Percentiles rank a stretch among this genome's conserved stretches.
These are phyloP conservation scores for Trichoderma endophyticum DNA, from an alignment of 2,329 filamentous ascomycete genomes.

Conservation along the genomic window DNA sequence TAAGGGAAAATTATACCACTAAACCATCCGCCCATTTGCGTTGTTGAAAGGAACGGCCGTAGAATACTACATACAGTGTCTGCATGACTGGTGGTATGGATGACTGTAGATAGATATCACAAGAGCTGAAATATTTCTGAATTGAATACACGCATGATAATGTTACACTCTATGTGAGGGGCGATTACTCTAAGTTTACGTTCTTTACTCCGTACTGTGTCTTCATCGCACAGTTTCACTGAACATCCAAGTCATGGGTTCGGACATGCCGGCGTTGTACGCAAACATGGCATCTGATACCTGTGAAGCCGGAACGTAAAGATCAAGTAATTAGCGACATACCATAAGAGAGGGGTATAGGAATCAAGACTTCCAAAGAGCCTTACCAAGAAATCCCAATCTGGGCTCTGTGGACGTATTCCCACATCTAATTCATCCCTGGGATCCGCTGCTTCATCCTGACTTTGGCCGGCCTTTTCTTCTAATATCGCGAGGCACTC, in stretches of 20 bases:
- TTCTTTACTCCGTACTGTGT: not conserved
- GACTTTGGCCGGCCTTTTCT: conserved; percentile 24
- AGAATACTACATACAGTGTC: not conserved
- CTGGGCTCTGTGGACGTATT: conserved; percentile 16
- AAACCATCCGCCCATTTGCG: conserved; percentile 19
- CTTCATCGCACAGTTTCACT: not conserved
- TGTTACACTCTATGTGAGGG: not conserved
- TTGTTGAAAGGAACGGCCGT: not conserved
- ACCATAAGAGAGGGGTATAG: rapidly evolving
- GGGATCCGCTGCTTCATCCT: conserved; percentile 1
- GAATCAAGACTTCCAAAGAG: no score
- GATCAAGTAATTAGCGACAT: not conserved
- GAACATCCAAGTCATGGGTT: conserved; percentile 19
- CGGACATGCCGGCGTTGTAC: not conserved
- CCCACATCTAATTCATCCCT: not conserved
- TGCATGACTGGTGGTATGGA: no score
- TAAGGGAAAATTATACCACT: conserved; percentile 20
- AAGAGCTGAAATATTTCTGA: not conserved
- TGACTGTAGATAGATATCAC: not conserved
- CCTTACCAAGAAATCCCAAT: conserved; percentile 29
- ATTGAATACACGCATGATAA: not conserved
- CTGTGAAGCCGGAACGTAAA: not conserved
- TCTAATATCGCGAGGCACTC: conserved; percentile 36
- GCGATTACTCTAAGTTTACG: not conserved
- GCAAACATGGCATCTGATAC: conserved; percentile 1